Evolutionary conservation across 2,329 filamentous ascomycete species (phyloP).

Genomic region (Zarea fungicola): DNA sequence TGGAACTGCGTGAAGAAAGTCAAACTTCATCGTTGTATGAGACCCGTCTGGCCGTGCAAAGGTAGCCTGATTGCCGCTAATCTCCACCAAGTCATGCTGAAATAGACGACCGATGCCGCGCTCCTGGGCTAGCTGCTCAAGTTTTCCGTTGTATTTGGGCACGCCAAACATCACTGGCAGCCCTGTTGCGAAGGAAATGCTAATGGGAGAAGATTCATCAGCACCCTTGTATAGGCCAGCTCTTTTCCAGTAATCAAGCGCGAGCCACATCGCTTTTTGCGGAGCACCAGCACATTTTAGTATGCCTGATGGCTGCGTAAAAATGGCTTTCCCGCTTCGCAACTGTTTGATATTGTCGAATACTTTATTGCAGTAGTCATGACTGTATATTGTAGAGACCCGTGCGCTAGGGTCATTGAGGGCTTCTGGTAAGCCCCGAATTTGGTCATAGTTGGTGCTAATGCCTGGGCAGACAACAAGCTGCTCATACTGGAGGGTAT

Average conservation of each 20-base stretch:
- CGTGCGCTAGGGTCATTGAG: constrained; percentile 40
- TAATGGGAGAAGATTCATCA: constrained; percentile 40
- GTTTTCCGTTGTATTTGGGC: constrained; percentile 50
- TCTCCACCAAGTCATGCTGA: constrained; percentile 48
- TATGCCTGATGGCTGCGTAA: constrained; percentile 53
- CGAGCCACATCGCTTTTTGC: constrained; percentile 59
- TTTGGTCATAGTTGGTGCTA: constrained; percentile 42
- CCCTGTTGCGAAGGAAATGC: constrained; percentile 51
- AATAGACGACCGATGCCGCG: constrained; percentile 54
- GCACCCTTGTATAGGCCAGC: constrained; percentile 43
- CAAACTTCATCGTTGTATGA: constrained; percentile 42
- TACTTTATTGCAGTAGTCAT: constrained; percentile 50
- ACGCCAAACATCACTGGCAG: constrained; percentile 55
- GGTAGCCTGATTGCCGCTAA: constrained; percentile 48
- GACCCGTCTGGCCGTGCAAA: constrained; percentile 34
- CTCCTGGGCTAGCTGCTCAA: constrained; percentile 49
- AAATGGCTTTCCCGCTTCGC: constrained; percentile 47
- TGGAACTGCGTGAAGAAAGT: constrained; percentile 52
- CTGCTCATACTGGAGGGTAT: constrained; percentile 56
- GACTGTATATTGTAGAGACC: constrained; percentile 55
- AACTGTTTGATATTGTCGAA: constrained; percentile 44
- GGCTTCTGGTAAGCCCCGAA: constrained; percentile 54
- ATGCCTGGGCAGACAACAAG: constrained; percentile 58
- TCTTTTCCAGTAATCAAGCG: constrained; percentile 53
- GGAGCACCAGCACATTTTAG: constrained; percentile 59